phyloP scores from a whole-genome alignment of 2,329 filamentous ascomycete genomes.

The Beauveria pseudobassiana region DNA sequence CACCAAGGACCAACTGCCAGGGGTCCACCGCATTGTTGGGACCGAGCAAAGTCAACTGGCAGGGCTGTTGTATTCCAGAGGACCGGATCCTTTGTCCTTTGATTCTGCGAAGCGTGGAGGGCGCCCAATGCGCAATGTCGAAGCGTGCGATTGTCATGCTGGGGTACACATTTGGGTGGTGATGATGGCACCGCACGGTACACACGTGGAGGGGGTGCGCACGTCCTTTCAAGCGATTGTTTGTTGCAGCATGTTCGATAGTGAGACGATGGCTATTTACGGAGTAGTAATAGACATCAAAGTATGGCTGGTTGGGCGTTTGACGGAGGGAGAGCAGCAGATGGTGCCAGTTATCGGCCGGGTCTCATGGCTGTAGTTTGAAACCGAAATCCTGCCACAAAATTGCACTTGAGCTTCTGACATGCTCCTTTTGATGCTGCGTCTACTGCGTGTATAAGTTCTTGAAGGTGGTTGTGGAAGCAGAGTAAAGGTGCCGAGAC shows the following conservation, averaged over 20 bases:
- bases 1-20: neutral
- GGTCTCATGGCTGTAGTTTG: too few relatives aligned
- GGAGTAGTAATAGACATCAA: too few relatives aligned
- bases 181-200: neutral
- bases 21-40: neutral
- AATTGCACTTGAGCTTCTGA: too few relatives aligned
- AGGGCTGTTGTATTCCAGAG: neutral
- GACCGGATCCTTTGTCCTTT: too few relatives aligned
- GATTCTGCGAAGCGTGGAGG: neutral
- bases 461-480: too few relatives aligned
- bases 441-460: too few relatives aligned
- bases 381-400: too few relatives aligned
- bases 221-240: neutral
- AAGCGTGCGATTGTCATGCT: neutral
- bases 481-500: too few relatives aligned
- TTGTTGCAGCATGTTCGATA: neutral
- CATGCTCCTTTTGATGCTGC: too few relatives aligned
- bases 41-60: neutral
- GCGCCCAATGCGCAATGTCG: neutral
- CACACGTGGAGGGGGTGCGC: neutral
- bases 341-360: too few relatives aligned
- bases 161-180: neutral
- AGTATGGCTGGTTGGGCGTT: too few relatives aligned
- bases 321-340: too few relatives aligned
- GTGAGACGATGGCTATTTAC: neutral